Evolutionary conservation across 1,284 basidiomycete species (phyloP), one percentile per base, ranked within the genome.

Genomic region (Malassezia japonica): DNA sequence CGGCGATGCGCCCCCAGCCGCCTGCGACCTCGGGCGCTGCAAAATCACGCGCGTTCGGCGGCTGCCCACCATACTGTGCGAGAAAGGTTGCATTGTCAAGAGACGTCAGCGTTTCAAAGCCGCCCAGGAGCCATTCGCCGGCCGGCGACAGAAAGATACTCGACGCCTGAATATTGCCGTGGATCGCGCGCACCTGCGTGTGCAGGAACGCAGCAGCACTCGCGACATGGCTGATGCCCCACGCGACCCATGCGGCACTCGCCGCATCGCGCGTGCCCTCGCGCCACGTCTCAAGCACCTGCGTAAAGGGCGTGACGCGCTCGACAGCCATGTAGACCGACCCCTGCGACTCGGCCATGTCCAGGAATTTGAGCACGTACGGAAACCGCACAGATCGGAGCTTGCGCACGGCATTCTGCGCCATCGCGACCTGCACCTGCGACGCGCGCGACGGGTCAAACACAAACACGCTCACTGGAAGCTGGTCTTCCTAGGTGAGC

Each of bases 91-190:
- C 57, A 39, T 76, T 75, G 73, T 70, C 63, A 3, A 71, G 68
- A 10, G 75, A 28, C 53, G 68, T 50, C 62, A 96, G 75, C 1
- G 91, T 75, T 64, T 99, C 94, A 65, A 98, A 91, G 1, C 92
- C 92, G 27, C 86, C 91, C 8, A 98, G 76, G 67, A 86, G 86
- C 92, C 91, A 98, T 76, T 99, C 94, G 18, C 92, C 87, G 0
- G 89, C 87, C 0, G 73, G 71, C 0, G 76, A 76, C 51, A 96
- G 81, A 69, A 94, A 96, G 57, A 98, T 80, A 2, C 86, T 83
- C 50, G 83, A 81, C 4, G 82, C 76, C 49, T 84, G 78, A 50
- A 96, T 75, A 57, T 85, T 87, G 34, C 91, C 92, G 69, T 98
- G 94, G 0, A 87, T 87, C 2, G 64, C 64, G 13, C 53, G 52